A percentile compares a stretch with the other conserved stretches of the same genome.
These are phyloP conservation scores for Phylloporus rhodoxanthus DNA, from an alignment of 768 basidiomycete species.

Conservation along the genomic window DNA sequence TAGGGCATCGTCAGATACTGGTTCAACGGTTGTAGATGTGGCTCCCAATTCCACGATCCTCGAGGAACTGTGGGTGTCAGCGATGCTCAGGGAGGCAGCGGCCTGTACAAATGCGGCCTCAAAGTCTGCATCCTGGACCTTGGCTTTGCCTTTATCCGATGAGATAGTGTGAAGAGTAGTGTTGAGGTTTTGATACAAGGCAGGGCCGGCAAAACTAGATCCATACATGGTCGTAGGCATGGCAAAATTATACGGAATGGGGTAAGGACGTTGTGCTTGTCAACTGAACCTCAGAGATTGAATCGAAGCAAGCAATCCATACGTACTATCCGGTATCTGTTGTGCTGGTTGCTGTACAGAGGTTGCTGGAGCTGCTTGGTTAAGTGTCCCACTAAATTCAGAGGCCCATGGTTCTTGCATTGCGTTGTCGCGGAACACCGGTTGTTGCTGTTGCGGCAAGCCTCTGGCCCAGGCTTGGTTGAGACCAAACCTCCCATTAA, in stretches of 20 bases:
- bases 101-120: conserved; percentile 79
- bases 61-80: conserved; percentile 37
- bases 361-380: conserved; percentile 17
- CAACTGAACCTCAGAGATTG: conserved; percentile 4
- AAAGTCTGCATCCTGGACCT: conserved; percentile 70
- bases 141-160: conserved; percentile 66
- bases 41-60: conserved; percentile 53
- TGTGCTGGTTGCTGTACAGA: conserved; percentile 30
- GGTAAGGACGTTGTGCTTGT: conserved; percentile 35
- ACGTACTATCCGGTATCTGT: conserved; percentile 25
- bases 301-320: background rate
- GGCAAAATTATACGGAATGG: conserved; percentile 34
- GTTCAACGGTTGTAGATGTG: conserved; percentile 35
- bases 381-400: conserved; percentile 44
- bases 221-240: conserved; percentile 31
- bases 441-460: conserved; percentile 40
- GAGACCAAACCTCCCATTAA: conserved; percentile 32
- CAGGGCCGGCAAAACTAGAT: conserved; percentile 29
- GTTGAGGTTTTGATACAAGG: conserved; percentile 31
- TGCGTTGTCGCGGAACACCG: conserved; percentile 31
- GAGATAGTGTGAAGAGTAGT: conserved; percentile 18
- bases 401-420: conserved; percentile 45
- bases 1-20: conserved; percentile 30
- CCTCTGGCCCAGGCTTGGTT: conserved; percentile 51
- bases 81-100: conserved; percentile 44